Evolutionary conservation across 208 protist genomes (phyloP).

Genomic region (Leishmania guyanensis): DNA sequence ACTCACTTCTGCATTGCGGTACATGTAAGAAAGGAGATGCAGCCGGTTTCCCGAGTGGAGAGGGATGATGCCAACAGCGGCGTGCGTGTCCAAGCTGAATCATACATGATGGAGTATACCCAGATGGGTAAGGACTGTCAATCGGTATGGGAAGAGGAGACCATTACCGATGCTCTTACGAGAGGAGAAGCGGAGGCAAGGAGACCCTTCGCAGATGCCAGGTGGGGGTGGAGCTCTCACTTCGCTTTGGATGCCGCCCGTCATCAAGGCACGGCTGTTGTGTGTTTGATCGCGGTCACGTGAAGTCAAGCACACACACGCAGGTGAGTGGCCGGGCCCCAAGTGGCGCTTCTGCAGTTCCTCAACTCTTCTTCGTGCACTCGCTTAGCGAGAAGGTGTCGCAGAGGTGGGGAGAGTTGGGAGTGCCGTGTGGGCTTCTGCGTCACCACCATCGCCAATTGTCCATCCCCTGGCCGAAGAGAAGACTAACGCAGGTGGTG

Average conservation of each 20-base stretch:
- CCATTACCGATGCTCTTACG: neutral
- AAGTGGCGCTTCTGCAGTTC: neutral
- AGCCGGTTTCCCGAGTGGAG: neutral
- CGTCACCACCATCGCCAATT: neutral
- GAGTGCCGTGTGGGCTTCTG: neutral
- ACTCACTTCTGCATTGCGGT: constrained; percentile 21
- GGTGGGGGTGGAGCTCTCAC: too few species aligned
- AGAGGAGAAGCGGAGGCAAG: neutral
- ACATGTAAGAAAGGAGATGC: neutral
- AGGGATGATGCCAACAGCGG: neutral
- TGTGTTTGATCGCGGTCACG: neutral
- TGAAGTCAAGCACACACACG: neutral
- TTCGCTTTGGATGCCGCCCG: neutral
- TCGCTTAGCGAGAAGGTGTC: neutral
- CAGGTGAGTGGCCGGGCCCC: neutral
- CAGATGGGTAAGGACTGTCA: neutral
- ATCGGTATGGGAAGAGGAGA: neutral
- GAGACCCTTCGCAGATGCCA: neutral
- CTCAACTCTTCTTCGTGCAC: neutral
- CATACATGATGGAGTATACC: neutral
- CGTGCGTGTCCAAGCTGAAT: neutral
- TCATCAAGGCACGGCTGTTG: neutral
- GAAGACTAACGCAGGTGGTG: neutral
- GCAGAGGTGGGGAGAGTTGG: neutral
- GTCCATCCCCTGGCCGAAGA: neutral